phyloP scores from a whole-genome alignment of 228 moss, liverwort and hornwort species.

The Sphagnum fallax region DNA sequence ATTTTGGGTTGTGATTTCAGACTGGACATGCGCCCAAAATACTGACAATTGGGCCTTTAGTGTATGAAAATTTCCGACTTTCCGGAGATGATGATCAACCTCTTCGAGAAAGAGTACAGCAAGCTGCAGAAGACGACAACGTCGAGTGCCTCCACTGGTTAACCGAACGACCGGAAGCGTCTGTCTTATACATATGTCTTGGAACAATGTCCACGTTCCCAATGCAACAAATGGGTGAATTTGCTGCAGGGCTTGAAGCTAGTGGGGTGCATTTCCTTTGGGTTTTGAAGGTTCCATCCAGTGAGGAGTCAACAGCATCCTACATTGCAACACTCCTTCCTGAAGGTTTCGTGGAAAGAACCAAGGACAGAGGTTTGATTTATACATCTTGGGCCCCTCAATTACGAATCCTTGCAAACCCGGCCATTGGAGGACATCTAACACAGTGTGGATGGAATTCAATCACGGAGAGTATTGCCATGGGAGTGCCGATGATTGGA shows the following conservation, averaged over 20 bases:
- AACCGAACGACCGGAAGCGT: neutral
- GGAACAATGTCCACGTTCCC: neutral
- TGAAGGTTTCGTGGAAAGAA: neutral
- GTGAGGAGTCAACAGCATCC: neutral
- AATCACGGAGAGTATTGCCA: neutral
- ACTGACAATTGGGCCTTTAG: constrained; percentile 29
- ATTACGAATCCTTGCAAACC: neutral
- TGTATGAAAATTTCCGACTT: neutral
- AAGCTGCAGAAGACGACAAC: constrained; percentile 7
- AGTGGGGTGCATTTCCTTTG: neutral
- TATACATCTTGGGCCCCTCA: constrained; percentile 1
- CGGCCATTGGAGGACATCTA: neutral
- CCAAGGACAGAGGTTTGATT: neutral
- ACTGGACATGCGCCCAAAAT: constrained; percentile 21
- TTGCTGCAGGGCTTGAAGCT: neutral
- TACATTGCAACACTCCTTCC: neutral
- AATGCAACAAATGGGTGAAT: neutral
- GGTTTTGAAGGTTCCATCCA: neutral
- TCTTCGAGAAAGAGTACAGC: constrained; percentile 8
- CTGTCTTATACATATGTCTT: neutral
- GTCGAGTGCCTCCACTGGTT: neutral
- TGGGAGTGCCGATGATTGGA: neutral
- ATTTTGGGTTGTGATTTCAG: no score
- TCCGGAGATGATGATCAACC: neutral
- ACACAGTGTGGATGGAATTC: constrained; percentile 6